Base-by-base conservation (phyloP, 1,139 yeast genomes). In the Scheffersomyces insectosa region DNA sequence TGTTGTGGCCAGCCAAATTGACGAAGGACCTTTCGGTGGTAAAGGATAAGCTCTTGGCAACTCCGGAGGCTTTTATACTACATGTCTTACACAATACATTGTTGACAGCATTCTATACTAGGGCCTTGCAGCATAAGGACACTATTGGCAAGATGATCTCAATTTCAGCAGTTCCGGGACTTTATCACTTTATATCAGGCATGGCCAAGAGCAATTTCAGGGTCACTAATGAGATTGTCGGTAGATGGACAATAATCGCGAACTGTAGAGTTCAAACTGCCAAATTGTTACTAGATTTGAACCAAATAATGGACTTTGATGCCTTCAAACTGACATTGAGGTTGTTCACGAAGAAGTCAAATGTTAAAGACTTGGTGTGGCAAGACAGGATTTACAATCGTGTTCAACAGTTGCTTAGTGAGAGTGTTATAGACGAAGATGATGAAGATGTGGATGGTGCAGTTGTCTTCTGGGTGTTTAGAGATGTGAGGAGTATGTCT, bases 1-100 rank as follows among this genome's bases (percentile, higher is more conserved):
- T 59, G n/a, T 46, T 59, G n/a, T 58, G 57, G 47, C 63, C 63
- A 3, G 63, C 59, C 6, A 57, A 56, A 38, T 43, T 59, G 25
- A 52, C 60, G 35, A 47, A 50, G 28, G 52, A 57, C 23, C 49
- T 59, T 13, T 50, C 54, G 5, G 56, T 59, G 5, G 58, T 59
- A 6, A 51, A 45, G 29, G 63, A 59, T 47, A 54, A 55, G 0
- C 42, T 56, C 14, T 47, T 54, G 28, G 58, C 62, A 3, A 53
- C 59, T 2, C 59, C 59, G 4, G 60, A 54, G 37, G 62, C 62
- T 2, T 57, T 56, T 39, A 43, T 55, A 1, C 41, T 59, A 25
- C 63, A 59, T 40, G 50, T 58, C 14, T 35, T 56, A 2, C 63
- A 59, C 40, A 57, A 59, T 39, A 51, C 54, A 45, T 44, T 58